Evolutionary conservation across 164 flowering plant genomes (phyloP), one percentile per base, ranked within the genome.

Genomic region (Paratinospora sagittata): DNA sequence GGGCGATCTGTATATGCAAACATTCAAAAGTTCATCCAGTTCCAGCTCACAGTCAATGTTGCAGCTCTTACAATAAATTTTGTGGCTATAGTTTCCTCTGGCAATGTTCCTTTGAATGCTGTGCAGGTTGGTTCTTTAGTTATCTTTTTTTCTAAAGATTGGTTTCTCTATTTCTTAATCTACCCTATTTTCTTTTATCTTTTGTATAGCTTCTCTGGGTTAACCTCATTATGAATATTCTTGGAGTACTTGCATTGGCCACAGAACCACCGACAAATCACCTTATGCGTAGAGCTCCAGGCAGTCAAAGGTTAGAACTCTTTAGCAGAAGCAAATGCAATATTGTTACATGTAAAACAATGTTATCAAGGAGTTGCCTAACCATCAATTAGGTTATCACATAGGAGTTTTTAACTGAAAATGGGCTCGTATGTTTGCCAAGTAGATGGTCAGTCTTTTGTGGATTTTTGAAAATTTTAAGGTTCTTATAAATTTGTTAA

Each of bases 221-320:
- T 58, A 91, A 95, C 77, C 95, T 95, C 62, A 92, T 95, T 72
- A 92, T 92, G 98, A 98, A 95, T 78, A 95, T 98, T 47, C 90
- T 95, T 68, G 99, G 98, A 74, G 99, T 96, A 36, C 87, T 95
- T 76, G 99, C 99, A 3, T 80, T 95, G 79, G 99, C 99, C 21
- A 92, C 99, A 37, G 99, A 92, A 80, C 98, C 97, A 67, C 99
- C 98, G 17, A 91, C 98, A 1, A 92, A 95, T 80, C 91, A 95
- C 73, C 87, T 95, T 63, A 95, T 95, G 99, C 77, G 80, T 27
- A 83, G 98, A 76, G 27, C 83, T 24, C 98, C 99, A 11, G 97
- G 92, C 71, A 97, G 99, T 70, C 78, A 97, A 69, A 92, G 89
- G 98, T 92, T 78, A 71, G 79, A 66, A 39, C 67, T 63, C 68